phyloP scores from a whole-genome alignment of 73 alveolate genomes.

The Uronychia setigera region DNA sequence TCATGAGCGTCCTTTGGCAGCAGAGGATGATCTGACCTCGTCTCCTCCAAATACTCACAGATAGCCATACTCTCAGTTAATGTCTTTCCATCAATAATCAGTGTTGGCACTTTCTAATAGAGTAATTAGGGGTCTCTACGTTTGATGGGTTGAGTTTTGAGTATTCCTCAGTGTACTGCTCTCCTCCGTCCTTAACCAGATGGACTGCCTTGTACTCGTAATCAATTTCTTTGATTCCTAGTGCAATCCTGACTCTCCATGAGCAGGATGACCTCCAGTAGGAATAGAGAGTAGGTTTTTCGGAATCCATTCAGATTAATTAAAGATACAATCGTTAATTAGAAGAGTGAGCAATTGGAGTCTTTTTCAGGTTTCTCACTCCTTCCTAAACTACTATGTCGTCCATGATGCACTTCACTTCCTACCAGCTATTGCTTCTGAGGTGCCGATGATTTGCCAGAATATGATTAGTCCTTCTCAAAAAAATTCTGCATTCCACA shows the following conservation, averaged over 20 bases:
- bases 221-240: slow-evolving; percentile 56
- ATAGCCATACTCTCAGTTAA: slow-evolving; percentile 70
- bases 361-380: neutral
- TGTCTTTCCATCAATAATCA: slow-evolving; percentile 36
- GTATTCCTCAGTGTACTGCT: slow-evolving; percentile 56
- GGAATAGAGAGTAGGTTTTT: slow-evolving; percentile 30
- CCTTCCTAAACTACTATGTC: neutral
- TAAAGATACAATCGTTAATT: neutral
- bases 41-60: slow-evolving; percentile 79
- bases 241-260: slow-evolving; percentile 74
- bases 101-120: slow-evolving; percentile 35
- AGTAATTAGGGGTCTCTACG: slow-evolving; percentile 5
- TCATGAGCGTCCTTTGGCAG: slow-evolving; percentile 63
- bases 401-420: no score
- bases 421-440: no score
- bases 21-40: slow-evolving; percentile 62
- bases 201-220: slow-evolving; percentile 57
- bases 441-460: no score
- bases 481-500: no score
- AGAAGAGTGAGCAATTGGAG: neutral
- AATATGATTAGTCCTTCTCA: no score
- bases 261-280: slow-evolving; percentile 70
- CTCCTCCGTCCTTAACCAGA: slow-evolving; percentile 58
- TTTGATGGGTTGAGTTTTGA: slow-evolving; percentile 73
- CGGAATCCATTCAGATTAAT: neutral